Base-by-base conservation (phyloP, 495 filamentous ascomycete genomes). In the Lophium mytilinum region DNA sequence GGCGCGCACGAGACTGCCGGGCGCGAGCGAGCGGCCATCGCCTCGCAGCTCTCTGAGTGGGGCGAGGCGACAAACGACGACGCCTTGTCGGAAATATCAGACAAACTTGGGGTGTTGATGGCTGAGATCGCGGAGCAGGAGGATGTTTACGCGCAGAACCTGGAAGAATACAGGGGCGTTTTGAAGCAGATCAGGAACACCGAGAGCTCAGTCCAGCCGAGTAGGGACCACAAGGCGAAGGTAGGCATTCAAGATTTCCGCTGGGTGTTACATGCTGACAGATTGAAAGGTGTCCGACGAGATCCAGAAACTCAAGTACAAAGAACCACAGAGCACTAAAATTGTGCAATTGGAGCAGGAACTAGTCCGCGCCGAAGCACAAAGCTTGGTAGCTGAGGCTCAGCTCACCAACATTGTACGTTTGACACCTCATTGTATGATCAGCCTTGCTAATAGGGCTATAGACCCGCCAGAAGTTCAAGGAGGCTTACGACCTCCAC, bases 31-130 rank as follows among this genome's bases (percentile, higher is more conserved):
- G 72, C 87, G 37, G 82, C 84, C 14, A 86, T 96, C 64, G 92
- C 91, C 9, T 80, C 82, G 1, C 90, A 96, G 73, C 81, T 98
- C n/a, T 91, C 87, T 5, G 93, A 96, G 54, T 97, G 94, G 94
- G 94, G 93, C 51, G 90, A 96, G 69, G 79, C 84, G 41, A 93
- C 90, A 3, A 76, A 78, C 4, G 93, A 98, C 68, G 90, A 93
- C 46, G 83, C 84, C 37, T 73, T 98, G 63, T 88, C 82, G 9
- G 92, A 96, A 68, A 79, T 98, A 54, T 85, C 85, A 56, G 94
- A 97, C 75, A 97, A 97, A 74, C 73, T 98, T 41, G 94, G 89
- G 34, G 93, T 97, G 35, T 74, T 98, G 65, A 75, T 98, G 50
- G 83, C 85, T 0, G 93, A 96, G 74, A 78, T 98, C 36, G 93